These are phyloP conservation scores for Periconia macrospinosa DNA, from an alignment of 2,329 filamentous ascomycete species.

Conservation along the genomic window DNA sequence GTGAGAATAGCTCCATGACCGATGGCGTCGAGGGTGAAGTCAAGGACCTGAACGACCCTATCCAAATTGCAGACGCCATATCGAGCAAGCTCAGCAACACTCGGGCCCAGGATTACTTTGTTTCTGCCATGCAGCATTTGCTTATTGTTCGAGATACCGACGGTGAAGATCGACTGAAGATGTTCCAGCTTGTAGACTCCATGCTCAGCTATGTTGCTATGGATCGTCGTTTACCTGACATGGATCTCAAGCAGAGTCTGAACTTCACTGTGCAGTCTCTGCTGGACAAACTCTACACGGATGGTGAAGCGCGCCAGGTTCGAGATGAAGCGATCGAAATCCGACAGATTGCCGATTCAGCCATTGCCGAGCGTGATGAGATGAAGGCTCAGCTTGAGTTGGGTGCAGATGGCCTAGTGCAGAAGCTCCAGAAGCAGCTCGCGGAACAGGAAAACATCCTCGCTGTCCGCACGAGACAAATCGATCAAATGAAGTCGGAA, in stretches of 20 bases:
- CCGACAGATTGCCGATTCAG: conserved; percentile 90
- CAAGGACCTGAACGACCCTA: conserved; percentile 89
- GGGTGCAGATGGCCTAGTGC: conserved; percentile 89
- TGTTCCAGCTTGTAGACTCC: conserved; percentile 98
- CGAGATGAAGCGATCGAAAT: conserved; percentile 90
- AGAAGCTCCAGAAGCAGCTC: conserved; percentile 90
- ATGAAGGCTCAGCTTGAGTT: conserved; percentile 86
- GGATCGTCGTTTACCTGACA: conserved; percentile 91
- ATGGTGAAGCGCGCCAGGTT: conserved; percentile 89
- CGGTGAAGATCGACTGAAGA: conserved; percentile 84
- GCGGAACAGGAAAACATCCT: conserved; percentile 91
- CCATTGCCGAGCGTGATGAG: conserved; percentile 94
- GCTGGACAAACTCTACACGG: conserved; percentile 93
- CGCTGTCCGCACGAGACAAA: conserved; percentile 82
- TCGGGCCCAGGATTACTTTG: conserved; percentile 90
- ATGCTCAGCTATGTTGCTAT: conserved; percentile 99
- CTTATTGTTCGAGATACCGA: conserved; percentile 90
- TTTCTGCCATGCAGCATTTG: conserved; percentile 93
- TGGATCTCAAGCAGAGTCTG: conserved; percentile 96
- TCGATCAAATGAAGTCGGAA: conserved; percentile 85
- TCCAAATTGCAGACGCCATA: conserved; percentile 93
- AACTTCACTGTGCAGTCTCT: conserved; percentile 97
- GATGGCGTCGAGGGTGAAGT: conserved; percentile 83
- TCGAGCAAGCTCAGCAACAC: conserved; percentile 80
- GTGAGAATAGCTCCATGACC: conserved; percentile 86